These are phyloP conservation scores for Davidsoniella eucalypti DNA, from an alignment of 2,329 filamentous ascomycete species.

Conservation along the genomic window DNA sequence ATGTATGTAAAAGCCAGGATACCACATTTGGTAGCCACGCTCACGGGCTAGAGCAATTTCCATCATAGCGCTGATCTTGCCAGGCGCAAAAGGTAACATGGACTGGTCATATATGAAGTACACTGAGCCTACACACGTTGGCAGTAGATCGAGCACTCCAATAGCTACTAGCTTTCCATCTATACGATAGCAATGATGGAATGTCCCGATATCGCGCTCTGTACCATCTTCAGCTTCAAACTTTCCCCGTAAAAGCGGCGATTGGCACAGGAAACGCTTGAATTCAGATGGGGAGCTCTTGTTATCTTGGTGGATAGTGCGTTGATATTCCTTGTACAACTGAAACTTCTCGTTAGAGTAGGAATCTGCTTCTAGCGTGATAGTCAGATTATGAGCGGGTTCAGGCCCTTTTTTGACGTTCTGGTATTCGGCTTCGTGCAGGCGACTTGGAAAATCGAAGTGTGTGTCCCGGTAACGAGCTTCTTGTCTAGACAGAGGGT, in stretches of 20 bases:
- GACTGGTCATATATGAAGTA: slow-evolving; percentile 73
- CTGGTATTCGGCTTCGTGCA: slow-evolving; percentile 51
- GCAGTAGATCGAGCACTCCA: slow-evolving; percentile 60
- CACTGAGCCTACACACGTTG: slow-evolving; percentile 61
- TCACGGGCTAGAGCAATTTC: slow-evolving; percentile 58
- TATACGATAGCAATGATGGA: slow-evolving; percentile 66
- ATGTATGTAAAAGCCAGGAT: slow-evolving; percentile 70
- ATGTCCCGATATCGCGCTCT: slow-evolving; percentile 48
- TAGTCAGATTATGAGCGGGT: slow-evolving; percentile 49
- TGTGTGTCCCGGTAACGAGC: slow-evolving; percentile 45
- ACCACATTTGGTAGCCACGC: slow-evolving; percentile 58
- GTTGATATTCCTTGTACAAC: slow-evolving; percentile 62
- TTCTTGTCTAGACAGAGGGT: slow-evolving; percentile 52
- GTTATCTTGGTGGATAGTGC: slow-evolving; percentile 52
- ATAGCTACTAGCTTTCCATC: slow-evolving; percentile 62
- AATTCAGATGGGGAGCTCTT: slow-evolving; percentile 45
- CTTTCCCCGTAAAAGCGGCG: slow-evolving; percentile 39
- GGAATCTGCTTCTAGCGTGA: slow-evolving; percentile 52
- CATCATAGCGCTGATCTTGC: slow-evolving; percentile 58
- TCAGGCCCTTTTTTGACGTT: slow-evolving; percentile 39
- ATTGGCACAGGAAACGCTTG: slow-evolving; percentile 55
- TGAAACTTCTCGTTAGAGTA: slow-evolving; percentile 63
- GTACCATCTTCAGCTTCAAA: slow-evolving; percentile 30
- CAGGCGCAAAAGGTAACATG: slow-evolving; percentile 51
- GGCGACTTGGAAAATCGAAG: slow-evolving; percentile 48